Conservation (phyloP, 2,329 filamentous ascomycete genomes). For the Sphaerulina vaccinii region DNA sequence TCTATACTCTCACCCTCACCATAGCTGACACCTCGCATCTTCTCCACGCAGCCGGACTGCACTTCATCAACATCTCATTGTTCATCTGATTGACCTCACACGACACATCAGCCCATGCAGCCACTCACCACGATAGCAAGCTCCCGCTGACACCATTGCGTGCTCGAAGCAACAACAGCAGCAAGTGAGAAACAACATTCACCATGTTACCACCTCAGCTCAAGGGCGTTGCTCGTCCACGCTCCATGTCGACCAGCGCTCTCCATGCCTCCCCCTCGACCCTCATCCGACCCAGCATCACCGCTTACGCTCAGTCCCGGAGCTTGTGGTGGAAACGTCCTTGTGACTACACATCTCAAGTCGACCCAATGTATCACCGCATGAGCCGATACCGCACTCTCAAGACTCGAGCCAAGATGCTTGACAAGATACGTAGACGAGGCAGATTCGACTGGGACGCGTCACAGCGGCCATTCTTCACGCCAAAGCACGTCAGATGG, state of each 20-base stretch:
- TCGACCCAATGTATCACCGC: conserved; percentile 36
- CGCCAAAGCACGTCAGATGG: conserved; percentile 31
- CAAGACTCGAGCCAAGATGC: conserved; percentile 34
- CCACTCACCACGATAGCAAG: conserved; percentile 3
- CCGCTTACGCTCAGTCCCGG: conserved; percentile 20
- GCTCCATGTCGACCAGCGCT: conserved; percentile 19
- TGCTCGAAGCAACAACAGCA: conserved; percentile 1
- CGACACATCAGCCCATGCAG: conserved; percentile 6
- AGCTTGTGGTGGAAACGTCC: conserved; percentile 31
- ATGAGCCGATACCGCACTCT: conserved; percentile 32
- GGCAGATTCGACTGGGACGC: conserved; percentile 35
- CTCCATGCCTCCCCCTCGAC: conserved; percentile 20
- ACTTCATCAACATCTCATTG: neutral
- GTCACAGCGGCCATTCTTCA: conserved; percentile 30
- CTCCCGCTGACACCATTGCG: neutral
- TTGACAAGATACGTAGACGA: conserved; percentile 33
- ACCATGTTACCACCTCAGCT: conserved; percentile 33
- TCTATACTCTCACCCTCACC: too few species aligned
- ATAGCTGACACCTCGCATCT: too few species aligned
- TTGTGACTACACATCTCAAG: conserved; percentile 31
- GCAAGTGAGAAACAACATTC: neutral
- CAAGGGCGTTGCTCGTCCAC: conserved; percentile 20
- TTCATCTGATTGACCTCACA: neutral
- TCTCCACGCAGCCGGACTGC: neutral
- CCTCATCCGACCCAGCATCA: conserved; percentile 16